A percentile compares a stretch with the other conserved stretches of the same genome.
Conservation (phyloP, 140 eudicot species). For the Senecio squalidus region DNA sequence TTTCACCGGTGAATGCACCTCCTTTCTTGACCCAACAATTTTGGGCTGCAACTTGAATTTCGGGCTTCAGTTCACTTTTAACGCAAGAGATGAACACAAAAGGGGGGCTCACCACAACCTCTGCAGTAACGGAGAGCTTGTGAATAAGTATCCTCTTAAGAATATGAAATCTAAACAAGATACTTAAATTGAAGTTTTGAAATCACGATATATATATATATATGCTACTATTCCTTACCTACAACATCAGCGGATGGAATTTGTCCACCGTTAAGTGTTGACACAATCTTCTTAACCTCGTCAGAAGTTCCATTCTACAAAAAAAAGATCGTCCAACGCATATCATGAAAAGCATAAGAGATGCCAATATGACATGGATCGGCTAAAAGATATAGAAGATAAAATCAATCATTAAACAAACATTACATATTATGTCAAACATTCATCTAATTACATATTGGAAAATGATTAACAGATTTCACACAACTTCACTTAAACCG, state of each 20-base stretch:
- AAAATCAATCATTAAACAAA: not conserved
- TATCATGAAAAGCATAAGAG: not conserved
- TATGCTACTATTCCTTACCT: slow-evolving; percentile 31
- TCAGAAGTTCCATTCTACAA: slow-evolving; percentile 75
- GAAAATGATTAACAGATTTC: no score
- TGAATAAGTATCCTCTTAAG: no score
- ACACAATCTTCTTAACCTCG: slow-evolving; percentile 72
- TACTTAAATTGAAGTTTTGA: no score
- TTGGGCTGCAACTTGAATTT: slow-evolving; percentile 69
- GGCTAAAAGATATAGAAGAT: no score
- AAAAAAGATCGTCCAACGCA: not conserved
- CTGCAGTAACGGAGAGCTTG: slow-evolving; percentile 23
- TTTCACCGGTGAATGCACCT: slow-evolving; percentile 80
- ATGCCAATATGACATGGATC: no score
- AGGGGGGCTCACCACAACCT: slow-evolving; percentile 80
- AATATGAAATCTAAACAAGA: no score
- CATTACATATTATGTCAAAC: no score
- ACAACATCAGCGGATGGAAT: slow-evolving; percentile 78
- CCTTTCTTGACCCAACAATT: slow-evolving; percentile 80
- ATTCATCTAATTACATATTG: no score
- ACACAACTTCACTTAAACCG: no score
- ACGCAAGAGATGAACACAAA: slow-evolving; percentile 56
- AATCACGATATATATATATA: no score
- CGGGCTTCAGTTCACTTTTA: slow-evolving; percentile 51
- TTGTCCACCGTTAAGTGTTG: slow-evolving; percentile 54